These are phyloP conservation scores for Atalantia buxifolia DNA, from an alignment of 345 rosid species.

Conservation along the genomic window DNA sequence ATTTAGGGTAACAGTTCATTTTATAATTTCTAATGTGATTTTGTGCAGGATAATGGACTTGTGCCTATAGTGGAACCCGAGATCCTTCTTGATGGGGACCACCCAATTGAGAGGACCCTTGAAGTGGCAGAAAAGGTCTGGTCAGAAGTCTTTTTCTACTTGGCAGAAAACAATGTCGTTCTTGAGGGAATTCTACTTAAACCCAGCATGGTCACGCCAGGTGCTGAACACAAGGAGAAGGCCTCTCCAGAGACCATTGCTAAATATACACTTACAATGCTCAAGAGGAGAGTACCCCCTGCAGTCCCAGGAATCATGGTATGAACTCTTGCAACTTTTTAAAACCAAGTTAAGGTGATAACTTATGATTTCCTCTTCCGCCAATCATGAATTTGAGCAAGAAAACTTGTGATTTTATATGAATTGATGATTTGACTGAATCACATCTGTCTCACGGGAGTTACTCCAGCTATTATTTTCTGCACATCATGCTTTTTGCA, in stretches of 20 bases:
- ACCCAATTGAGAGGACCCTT: constrained; percentile 87
- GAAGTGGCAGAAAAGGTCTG: constrained; percentile 98
- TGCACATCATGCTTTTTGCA: not conserved
- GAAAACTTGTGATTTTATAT: not conserved
- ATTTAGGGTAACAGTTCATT: too few relatives aligned
- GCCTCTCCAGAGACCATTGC: constrained; percentile 92
- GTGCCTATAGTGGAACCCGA: constrained; percentile 98
- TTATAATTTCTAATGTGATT: not conserved
- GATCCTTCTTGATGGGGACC: constrained; percentile 97
- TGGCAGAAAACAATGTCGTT: constrained; percentile 86
- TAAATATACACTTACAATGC: constrained; percentile 87
- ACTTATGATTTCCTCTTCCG: not conserved
- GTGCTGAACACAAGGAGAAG: constrained; percentile 90
- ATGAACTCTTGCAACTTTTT: constrained; percentile 18
- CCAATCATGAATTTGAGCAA: too few relatives aligned
- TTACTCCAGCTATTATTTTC: not conserved
- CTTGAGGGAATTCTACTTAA: constrained; percentile 92
- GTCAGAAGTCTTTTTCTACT: constrained; percentile 92
- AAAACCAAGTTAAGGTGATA: not conserved
- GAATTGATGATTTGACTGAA: not conserved
- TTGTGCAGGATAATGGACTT: constrained; percentile 83
- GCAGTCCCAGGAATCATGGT: constrained; percentile 99
- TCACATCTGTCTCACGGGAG: not conserved
- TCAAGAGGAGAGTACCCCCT: constrained; percentile 89
- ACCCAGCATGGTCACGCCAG: constrained; percentile 99